These are phyloP conservation scores for Allium sativum DNA, from an alignment of 106 monocot species.

Conservation along the genomic window DNA sequence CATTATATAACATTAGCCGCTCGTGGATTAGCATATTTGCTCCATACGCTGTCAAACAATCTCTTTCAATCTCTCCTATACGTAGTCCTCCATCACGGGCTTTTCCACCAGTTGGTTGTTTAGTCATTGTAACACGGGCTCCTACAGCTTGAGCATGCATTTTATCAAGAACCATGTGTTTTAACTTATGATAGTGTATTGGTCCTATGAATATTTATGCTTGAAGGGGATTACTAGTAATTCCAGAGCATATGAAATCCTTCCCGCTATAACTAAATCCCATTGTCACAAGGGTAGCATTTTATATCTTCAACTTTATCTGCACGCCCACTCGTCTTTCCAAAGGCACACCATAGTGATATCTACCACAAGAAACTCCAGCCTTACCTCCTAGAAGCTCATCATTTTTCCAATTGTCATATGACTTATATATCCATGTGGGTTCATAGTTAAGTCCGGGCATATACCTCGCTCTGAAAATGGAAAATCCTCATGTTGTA, in stretches of 20 bases:
- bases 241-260: slow-evolving; percentile 78
- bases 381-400: slow-evolving; percentile 97
- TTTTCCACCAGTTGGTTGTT: slow-evolving; percentile 96
- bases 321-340: slow-evolving; percentile 92
- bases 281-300: slow-evolving; percentile 50
- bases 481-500: slow-evolving; percentile 96
- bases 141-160: slow-evolving; percentile 94
- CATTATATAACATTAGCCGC: slow-evolving; percentile 93
- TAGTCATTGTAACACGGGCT: slow-evolving; percentile 66
- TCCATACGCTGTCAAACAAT: slow-evolving; percentile 98
- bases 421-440: slow-evolving; percentile 98
- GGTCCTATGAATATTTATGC: slow-evolving; percentile 99
- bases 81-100: slow-evolving; percentile 82
- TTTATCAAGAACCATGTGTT: slow-evolving; percentile 93
- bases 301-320: slow-evolving; percentile 95
- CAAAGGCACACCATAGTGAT: slow-evolving; percentile 98
- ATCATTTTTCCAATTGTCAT: slow-evolving; percentile 99
- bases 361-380: slow-evolving; percentile 78
- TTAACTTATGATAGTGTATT: slow-evolving; percentile 93
- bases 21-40: slow-evolving; percentile 96
- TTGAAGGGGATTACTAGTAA: slow-evolving; percentile 80
- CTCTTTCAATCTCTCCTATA: slow-evolving; percentile 95
- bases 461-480: slow-evolving; percentile 92
- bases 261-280: slow-evolving; percentile 86
- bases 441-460: slow-evolving; percentile 99